Evolutionary conservation across 2,329 filamentous ascomycete species (phyloP).

Genomic region (Acrocalymma vagum): DNA sequence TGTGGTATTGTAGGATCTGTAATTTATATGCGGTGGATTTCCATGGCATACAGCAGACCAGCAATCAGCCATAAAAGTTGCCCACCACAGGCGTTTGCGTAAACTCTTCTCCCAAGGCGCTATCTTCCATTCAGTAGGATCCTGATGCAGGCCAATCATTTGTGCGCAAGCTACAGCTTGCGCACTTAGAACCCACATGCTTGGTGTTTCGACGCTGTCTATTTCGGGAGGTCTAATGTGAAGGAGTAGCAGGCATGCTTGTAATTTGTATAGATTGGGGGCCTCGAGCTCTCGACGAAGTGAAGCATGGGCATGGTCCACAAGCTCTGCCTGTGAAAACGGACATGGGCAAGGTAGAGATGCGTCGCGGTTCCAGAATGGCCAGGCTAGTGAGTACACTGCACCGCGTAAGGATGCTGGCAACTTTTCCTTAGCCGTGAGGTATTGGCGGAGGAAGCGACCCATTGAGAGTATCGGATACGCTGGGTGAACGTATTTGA

Average conservation of each 20-base stretch:
- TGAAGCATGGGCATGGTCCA: background rate
- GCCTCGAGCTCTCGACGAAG: background rate
- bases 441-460: conserved; percentile 1
- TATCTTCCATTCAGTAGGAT: background rate
- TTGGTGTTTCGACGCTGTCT: conserved; percentile 1
- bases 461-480: background rate
- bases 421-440: background rate
- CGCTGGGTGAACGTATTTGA: background rate
- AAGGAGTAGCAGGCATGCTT: background rate
- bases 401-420: background rate
- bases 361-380: background rate
- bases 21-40: background rate
- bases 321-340: background rate
- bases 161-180: background rate
- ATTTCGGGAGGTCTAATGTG: background rate
- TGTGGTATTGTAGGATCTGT: background rate
- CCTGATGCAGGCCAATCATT: conserved; percentile 1
- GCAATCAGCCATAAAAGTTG: background rate
- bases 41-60: conserved; percentile 1
- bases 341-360: background rate
- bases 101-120: conserved; percentile 1
- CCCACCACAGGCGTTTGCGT: background rate
- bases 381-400: background rate
- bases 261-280: background rate
- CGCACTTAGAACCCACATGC: background rate